Conservation (phyloP, 306 rosid species). For the Dryas alaskensis region DNA sequence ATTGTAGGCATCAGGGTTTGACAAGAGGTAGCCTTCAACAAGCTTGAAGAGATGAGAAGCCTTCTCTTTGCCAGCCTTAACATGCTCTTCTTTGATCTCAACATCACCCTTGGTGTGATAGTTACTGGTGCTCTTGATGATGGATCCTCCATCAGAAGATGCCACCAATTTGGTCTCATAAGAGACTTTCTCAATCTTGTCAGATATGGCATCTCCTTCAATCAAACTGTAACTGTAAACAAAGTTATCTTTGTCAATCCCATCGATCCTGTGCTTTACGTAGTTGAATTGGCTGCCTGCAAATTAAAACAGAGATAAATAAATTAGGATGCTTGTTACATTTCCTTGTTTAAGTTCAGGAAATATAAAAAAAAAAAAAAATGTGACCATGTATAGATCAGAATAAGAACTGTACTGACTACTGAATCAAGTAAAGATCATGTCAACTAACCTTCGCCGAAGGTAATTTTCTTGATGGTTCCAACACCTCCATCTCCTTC, state of each 20-base stretch:
- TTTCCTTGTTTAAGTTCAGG: too few relatives aligned
- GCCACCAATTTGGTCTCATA: constrained; percentile 34
- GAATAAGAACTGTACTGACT: too few relatives aligned
- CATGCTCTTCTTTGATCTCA: constrained; percentile 23
- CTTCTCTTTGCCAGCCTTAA: constrained; percentile 34
- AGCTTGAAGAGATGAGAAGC: constrained; percentile 34
- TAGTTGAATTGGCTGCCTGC: not conserved
- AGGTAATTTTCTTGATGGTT: constrained; percentile 34
- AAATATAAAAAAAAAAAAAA: too few relatives aligned
- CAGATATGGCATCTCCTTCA: constrained; percentile 38
- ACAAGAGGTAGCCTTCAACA: constrained; percentile 30
- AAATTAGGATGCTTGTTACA: too few relatives aligned
- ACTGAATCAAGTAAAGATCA: too few relatives aligned
- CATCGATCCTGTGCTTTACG: constrained; percentile 34
- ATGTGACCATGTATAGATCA: too few relatives aligned
- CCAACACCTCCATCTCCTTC: constrained; percentile 53
- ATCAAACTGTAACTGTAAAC: constrained; percentile 36
- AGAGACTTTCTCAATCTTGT: constrained; percentile 38
- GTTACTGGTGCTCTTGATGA: constrained; percentile 27
- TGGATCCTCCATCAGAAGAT: constrained; percentile 37
- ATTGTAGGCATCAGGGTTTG: constrained; percentile 33
- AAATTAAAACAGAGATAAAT: too few relatives aligned
- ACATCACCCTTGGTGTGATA: constrained; percentile 34
- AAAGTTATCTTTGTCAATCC: constrained; percentile 33
- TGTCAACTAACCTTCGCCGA: constrained; percentile 16